Base-by-base conservation (phyloP, 805 yeast genomes). In the Dipodascus albidus region DNA sequence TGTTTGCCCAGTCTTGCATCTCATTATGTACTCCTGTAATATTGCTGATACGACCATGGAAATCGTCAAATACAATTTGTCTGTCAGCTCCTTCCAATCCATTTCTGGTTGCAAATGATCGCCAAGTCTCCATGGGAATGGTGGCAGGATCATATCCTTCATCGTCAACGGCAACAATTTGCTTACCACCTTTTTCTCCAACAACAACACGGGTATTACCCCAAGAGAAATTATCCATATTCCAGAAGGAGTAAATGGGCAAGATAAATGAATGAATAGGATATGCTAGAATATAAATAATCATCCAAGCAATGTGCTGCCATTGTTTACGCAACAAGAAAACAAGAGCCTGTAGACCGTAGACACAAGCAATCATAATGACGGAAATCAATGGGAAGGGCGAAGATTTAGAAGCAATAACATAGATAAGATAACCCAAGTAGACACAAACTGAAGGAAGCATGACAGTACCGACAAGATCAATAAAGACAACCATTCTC, bases 161-260 rank as follows among this genome's bases (percentile, higher is more conserved):
- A 2, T 58, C 58, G 48, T 65, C 67, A 17, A 64, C 67, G 0
- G 65, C 60, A 14, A 71, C 64, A 3, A 65, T 62, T 55, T 76
- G 79, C 53, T 70, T 74, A 47, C 80, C 80, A 57, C 75, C 77
- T 57, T 73, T 74, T 51, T 74, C 82, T 19, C 79, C 82, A 3
- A 73, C 72, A 27, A 79, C 79, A 15, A 74, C 67, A 64, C 85
- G 75, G 6, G 85, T 80, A 57, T 79, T 81, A 61, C 85, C 85
- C 85, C 85, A 80, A 57, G 78, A 68, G 65, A 80, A 80, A 64
- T 80, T 79, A 60, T 80, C 85, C 70, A 79, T 80, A 59, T 80
- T 77, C 85, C 85, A 80, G 68, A 71, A 80, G 2, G 84, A 75
- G 64, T 79, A 80, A 47, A 73, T 67, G 3, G 85, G 85, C 54